These are phyloP conservation scores for Vicia faba DNA, from an alignment of 306 rosid species.

Conservation along the genomic window DNA sequence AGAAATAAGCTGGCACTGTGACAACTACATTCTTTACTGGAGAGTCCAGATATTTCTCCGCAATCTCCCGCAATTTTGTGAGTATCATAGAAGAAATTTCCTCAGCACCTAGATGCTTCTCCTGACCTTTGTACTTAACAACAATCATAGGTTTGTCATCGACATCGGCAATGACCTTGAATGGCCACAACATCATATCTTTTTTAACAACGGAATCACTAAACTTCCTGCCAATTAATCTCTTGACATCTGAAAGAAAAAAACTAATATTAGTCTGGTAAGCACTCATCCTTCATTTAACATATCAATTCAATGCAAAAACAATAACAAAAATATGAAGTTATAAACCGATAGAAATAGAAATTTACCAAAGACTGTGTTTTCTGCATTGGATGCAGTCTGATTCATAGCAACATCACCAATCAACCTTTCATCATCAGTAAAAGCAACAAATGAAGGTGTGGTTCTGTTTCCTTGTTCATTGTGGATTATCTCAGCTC, in stretches of 20 bases:
- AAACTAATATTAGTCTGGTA: neutral
- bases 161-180: slow-evolving; percentile 42
- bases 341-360: neutral
- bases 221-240: slow-evolving; percentile 56
- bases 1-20: neutral
- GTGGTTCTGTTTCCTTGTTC: slow-evolving; percentile 32
- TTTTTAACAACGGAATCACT: slow-evolving; percentile 26
- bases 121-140: neutral
- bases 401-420: slow-evolving; percentile 22
- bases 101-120: neutral
- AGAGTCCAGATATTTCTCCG: neutral
- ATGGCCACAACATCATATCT: slow-evolving; percentile 53
- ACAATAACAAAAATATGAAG: neutral
- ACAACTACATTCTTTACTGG: neutral
- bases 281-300: neutral
- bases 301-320: too few relatives aligned
- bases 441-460: slow-evolving; percentile 30
- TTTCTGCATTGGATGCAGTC: neutral
- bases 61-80: neutral
- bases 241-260: slow-evolving; percentile 51
- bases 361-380: slow-evolving; percentile 27
- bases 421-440: neutral
- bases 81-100: neutral
- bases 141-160: slow-evolving; percentile 14
- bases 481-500: slow-evolving; percentile 31